A percentile compares a stretch with the other conserved stretches of the same genome.
Conservation (phyloP, 805 yeast genomes). For the Grigorovia transvaalensis region DNA sequence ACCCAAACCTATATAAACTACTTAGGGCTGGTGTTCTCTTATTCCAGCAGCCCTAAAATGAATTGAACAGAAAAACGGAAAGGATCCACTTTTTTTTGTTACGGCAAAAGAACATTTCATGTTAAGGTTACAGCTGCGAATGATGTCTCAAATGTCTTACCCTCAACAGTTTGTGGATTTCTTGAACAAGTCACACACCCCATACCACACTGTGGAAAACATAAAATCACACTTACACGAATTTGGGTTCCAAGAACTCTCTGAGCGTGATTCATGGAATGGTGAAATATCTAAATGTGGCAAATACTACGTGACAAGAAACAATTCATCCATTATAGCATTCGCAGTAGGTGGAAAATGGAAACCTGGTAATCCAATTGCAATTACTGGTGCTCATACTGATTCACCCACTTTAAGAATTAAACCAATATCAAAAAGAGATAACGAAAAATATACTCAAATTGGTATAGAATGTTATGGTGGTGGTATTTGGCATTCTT, state of each 20-base stretch:
- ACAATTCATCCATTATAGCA: constrained; percentile 80
- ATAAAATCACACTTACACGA: constrained; percentile 43
- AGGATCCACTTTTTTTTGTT: not conserved
- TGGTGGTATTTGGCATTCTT: constrained; percentile 92
- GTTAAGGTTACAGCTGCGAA: constrained; percentile 22
- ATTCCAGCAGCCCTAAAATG: too few relatives aligned
- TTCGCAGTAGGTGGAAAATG: constrained; percentile 70
- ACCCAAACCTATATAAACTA: too few relatives aligned
- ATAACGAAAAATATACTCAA: constrained; percentile 68
- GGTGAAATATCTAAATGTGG: constrained; percentile 42
- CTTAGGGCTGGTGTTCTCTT: too few relatives aligned
- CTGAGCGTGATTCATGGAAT: constrained; percentile 66
- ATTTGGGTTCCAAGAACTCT: constrained; percentile 65
- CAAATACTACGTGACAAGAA: constrained; percentile 80
- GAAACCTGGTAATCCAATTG: constrained; percentile 68
- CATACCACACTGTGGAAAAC: constrained; percentile 80
- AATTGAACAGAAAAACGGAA: not conserved
- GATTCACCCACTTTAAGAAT: constrained; percentile 86
- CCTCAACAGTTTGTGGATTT: constrained; percentile 57
- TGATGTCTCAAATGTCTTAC: constrained; percentile 15
- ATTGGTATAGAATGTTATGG: constrained; percentile 93
- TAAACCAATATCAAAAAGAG: constrained; percentile 72
- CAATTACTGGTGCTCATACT: constrained; percentile 93
- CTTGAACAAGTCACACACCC: constrained; percentile 82
- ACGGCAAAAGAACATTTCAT: constrained; percentile 4